Evolutionary conservation across 2,329 filamentous ascomycete genomes (phyloP).

Genomic region (Fusarium foetens): DNA sequence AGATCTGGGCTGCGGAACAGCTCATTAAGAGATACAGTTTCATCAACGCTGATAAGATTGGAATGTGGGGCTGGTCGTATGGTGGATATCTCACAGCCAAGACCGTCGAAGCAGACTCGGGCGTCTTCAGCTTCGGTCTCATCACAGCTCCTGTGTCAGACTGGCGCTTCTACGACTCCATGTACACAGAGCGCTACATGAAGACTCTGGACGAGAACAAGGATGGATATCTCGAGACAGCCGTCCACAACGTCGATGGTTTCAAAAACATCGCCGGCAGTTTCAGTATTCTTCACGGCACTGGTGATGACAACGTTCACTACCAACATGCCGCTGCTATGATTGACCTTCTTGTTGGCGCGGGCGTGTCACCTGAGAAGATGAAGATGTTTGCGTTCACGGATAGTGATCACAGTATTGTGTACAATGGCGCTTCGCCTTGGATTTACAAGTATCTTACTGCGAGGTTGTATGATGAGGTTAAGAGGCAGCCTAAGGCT

Average conservation of each 20-base stretch:
- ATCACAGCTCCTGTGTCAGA: conserved; percentile 74
- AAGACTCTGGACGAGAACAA: conserved; percentile 67
- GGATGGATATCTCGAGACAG: conserved; percentile 69
- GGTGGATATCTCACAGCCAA: conserved; percentile 75
- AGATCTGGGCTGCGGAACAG: conserved; percentile 72
- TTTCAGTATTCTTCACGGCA: conserved; percentile 72
- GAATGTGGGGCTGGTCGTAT: conserved; percentile 76
- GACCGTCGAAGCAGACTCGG: conserved; percentile 70
- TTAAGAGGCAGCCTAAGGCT: conserved; percentile 59
- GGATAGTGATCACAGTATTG: conserved; percentile 71
- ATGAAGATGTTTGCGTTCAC: conserved; percentile 73
- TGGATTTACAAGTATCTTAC: conserved; percentile 73
- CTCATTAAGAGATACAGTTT: conserved; percentile 61
- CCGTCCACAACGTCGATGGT: conserved; percentile 66
- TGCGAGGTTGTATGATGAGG: conserved; percentile 69
- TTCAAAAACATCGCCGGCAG: conserved; percentile 71
- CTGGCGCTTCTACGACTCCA: conserved; percentile 76
- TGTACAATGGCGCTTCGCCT: conserved; percentile 63
- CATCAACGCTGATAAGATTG: conserved; percentile 68
- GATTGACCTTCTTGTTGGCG: conserved; percentile 68
- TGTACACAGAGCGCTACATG: conserved; percentile 81
- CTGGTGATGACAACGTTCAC: conserved; percentile 77
- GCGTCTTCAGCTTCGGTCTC: conserved; percentile 69
- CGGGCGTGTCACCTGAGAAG: conserved; percentile 67
- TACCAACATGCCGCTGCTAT: conserved; percentile 73